Evolutionary conservation across 2,329 filamentous ascomycete species (phyloP), one percentile per base, ranked within the genome.

Genomic region (Apiospora sp.): DNA sequence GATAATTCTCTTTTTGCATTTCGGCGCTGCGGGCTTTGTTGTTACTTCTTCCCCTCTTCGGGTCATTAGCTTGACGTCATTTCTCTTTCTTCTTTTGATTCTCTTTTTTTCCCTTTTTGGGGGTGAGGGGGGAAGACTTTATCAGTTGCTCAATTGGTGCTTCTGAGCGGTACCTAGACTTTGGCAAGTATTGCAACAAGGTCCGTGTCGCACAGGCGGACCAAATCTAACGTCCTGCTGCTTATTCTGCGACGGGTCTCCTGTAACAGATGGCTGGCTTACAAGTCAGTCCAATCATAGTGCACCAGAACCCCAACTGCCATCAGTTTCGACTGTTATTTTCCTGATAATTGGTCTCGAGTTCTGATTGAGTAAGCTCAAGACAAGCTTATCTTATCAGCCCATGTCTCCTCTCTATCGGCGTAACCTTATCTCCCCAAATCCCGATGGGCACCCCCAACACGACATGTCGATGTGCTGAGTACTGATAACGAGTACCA

Each of bases 321-420:
- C 22, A 8, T 22, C 6, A 48, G 46, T 13, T 12, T 44, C 43
- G 43, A n/a, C 7, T 24, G 13, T 6, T 14, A 14, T 34, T 41
- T 37, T 1, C 4, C 4, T 34, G 27, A 61, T 41, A 8, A 64
- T 64, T 14, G 34, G 58, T 34, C 7, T 27, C 13, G 27, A 58
- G 51, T 54, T 54, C 27, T 1, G 24, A 3, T 61, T 37, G 30
- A 19, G 54, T 64, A 64, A 64, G 58, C 51, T 58, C 24, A 30
- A 24, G 14, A 34, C 51, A 58, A 30, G 13, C 8, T 64, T 64
- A 41, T 64, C 58, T 64, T 64, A 64, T 64, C 58, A n/a, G 58
- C 58, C 19, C 19, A 51, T 10, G n/a, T 49, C 34, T 34, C 34
- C 34, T 64, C 58, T 12, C 19, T 51, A 51, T 51, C 58, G 30